Evolutionary conservation across 371 early-diverging fungal genomes (phyloP).

Genomic region (Apophysomyces elegans): DNA sequence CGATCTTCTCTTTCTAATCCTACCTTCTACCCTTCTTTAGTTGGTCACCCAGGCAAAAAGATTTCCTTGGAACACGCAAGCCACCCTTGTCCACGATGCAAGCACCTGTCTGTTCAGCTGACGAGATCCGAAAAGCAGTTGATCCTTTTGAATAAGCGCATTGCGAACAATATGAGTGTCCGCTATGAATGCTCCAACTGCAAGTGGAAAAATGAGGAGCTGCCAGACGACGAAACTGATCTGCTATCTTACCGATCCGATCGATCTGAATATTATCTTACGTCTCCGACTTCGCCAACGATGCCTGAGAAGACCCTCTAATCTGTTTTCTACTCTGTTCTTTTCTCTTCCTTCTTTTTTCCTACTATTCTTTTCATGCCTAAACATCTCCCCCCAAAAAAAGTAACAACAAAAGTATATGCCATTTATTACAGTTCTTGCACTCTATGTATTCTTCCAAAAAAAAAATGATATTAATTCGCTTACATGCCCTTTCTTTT

Average conservation of each 20-base stretch:
- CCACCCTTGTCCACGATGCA: constrained; percentile 49
- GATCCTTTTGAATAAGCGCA: constrained; percentile 41
- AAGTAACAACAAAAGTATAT: constrained; percentile 4
- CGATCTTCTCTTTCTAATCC: not conserved
- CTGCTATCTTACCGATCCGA: constrained; percentile 20
- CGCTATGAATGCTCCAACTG: constrained; percentile 51
- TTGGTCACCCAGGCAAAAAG: constrained; percentile 43
- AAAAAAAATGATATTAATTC: not conserved
- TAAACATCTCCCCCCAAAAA: not conserved
- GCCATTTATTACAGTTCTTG: not conserved
- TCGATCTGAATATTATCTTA: constrained; percentile 14
- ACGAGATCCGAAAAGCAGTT: constrained; percentile 44
- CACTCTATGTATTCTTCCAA: not conserved
- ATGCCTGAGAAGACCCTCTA: constrained; percentile 1
- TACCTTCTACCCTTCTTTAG: constrained; percentile 8
- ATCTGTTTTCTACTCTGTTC: not conserved
- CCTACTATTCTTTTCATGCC: not conserved
- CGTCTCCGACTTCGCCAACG: constrained; percentile 7
- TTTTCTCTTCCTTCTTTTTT: constrained; percentile 1
- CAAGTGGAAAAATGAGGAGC: constrained; percentile 42
- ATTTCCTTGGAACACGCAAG: constrained; percentile 38
- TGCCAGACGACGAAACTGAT: constrained; percentile 29
- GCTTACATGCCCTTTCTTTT: not conserved
- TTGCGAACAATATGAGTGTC: constrained; percentile 43
- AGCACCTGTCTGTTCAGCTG: constrained; percentile 42